Conservation (phyloP, 2,329 filamentous ascomycete species). For the Xylariaceae sp. region DNA sequence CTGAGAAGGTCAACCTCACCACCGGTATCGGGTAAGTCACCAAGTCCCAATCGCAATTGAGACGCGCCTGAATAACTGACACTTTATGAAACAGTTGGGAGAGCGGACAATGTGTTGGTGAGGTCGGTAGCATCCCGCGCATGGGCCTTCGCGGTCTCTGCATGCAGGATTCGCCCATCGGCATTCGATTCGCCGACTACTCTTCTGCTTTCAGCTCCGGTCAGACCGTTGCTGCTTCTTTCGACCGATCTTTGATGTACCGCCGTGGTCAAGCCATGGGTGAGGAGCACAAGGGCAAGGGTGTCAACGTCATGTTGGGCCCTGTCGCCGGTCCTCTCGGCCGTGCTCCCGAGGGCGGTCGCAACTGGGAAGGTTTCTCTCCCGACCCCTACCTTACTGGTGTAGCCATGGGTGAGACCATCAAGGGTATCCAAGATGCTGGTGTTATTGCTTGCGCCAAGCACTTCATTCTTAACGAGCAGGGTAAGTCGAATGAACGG, state of each 20-base stretch:
- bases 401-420: conserved; percentile 63
- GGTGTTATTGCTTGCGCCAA: conserved; percentile 76
- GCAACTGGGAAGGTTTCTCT: conserved; percentile 67
- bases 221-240: conserved; percentile 76
- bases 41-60: background rate
- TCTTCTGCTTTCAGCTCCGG: conserved; percentile 74
- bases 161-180: conserved; percentile 79
- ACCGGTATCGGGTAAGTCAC: conserved; percentile 75
- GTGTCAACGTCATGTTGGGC: conserved; percentile 67
- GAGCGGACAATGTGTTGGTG: conserved; percentile 71
- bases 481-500: conserved; percentile 36
- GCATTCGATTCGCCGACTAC: conserved; percentile 72
- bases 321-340: conserved; percentile 70
- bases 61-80: background rate
- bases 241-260: conserved; percentile 68
- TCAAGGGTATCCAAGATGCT: conserved; percentile 73
- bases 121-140: conserved; percentile 64
- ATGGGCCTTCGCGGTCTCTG: conserved; percentile 70
- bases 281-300: conserved; percentile 65
- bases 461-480: conserved; percentile 66
- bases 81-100: conserved; percentile 48
- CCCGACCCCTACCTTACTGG: conserved; percentile 73
- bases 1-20: conserved; percentile 92
- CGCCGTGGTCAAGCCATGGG: conserved; percentile 67
- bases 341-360: conserved; percentile 60